A percentile compares a stretch with the other conserved stretches of the same genome.
Conservation (phyloP, 352 stramenopile species). For the Elongisporangium anandrum region DNA sequence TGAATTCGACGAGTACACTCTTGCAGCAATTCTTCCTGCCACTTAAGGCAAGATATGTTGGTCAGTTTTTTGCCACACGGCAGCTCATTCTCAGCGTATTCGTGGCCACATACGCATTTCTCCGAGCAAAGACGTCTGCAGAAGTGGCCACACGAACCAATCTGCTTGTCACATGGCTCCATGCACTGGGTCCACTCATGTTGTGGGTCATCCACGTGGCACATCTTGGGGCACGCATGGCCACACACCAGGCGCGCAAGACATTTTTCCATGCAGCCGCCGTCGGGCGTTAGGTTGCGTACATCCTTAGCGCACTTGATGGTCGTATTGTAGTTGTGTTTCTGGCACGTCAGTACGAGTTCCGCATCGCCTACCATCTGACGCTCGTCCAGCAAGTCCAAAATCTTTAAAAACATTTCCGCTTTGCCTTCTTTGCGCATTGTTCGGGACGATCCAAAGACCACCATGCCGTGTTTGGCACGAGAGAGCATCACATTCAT, state of each 20-base stretch:
- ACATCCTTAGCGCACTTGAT: slow-evolving; percentile 31
- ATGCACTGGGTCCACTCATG: slow-evolving; percentile 45
- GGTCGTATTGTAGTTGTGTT: slow-evolving; percentile 18
- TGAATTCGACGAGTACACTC: slow-evolving; percentile 18
- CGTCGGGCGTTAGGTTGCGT: slow-evolving; percentile 46
- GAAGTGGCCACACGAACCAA: slow-evolving; percentile 40
- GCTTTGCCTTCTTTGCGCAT: slow-evolving; percentile 19
- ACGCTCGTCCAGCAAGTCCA: slow-evolving; percentile 39
- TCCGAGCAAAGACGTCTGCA: slow-evolving; percentile 58
- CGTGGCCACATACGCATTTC: slow-evolving; percentile 45
- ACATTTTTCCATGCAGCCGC: slow-evolving; percentile 59
- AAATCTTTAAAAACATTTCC: slow-evolving; percentile 43
- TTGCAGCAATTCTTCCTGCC: slow-evolving; percentile 11
- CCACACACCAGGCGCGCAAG: slow-evolving; percentile 42
- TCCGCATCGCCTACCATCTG: slow-evolving; percentile 28
- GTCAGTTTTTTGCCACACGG: slow-evolving; percentile 47
- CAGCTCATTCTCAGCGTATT: slow-evolving; percentile 32
- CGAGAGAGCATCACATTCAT: slow-evolving; percentile 70
- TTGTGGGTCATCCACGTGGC: slow-evolving; percentile 48
- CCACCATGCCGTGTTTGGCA: slow-evolving; percentile 45
- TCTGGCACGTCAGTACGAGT: slow-evolving; percentile 39
- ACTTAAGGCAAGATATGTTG: slow-evolving; percentile 21
- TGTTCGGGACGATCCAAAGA: slow-evolving; percentile 51
- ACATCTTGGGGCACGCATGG: slow-evolving; percentile 48
- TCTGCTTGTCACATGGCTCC: slow-evolving; percentile 47